A percentile compares a stretch with the other conserved stretches of the same genome.
Evolutionary conservation across 1,139 yeast species (phyloP).

Genomic region (Kurtzmaniella quercitrusa): DNA sequence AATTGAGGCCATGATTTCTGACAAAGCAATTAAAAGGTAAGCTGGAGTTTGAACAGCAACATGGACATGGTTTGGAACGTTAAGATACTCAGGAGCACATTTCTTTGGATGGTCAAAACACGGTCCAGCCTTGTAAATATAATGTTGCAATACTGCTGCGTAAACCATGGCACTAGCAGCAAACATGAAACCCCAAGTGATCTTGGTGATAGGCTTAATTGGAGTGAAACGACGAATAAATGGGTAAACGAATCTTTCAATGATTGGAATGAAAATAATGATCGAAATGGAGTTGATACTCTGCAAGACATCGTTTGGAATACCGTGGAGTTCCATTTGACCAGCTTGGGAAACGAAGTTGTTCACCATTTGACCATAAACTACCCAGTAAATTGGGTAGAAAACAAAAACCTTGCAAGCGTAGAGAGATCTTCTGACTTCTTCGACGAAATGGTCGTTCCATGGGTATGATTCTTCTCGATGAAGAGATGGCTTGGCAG

Average conservation of each 20-base stretch:
- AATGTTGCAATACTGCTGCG: conserved; percentile 78
- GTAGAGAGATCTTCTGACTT: conserved; percentile 50
- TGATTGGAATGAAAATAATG: conserved; percentile 58
- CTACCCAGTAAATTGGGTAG: conserved; percentile 66
- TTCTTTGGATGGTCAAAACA: conserved; percentile 61
- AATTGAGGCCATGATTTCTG: conserved; percentile 63
- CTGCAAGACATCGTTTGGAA: conserved; percentile 66
- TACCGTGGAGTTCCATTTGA: conserved; percentile 56
- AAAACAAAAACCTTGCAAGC: conserved; percentile 63
- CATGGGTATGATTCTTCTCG: conserved; percentile 47
- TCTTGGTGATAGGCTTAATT: conserved; percentile 68
- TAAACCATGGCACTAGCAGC: conserved; percentile 69
- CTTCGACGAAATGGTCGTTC: conserved; percentile 61
- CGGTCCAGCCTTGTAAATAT: conserved; percentile 69
- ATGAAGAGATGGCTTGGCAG: conserved; percentile 51
- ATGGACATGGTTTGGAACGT: conserved; percentile 49
- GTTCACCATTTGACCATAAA: conserved; percentile 63
- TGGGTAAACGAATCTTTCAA: conserved; percentile 53
- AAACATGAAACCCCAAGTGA: conserved; percentile 69
- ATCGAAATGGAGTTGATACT: conserved; percentile 59
- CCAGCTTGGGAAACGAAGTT: conserved; percentile 66
- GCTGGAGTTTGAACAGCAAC: conserved; percentile 65
- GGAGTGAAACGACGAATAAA: conserved; percentile 51
- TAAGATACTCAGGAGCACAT: conserved; percentile 24
- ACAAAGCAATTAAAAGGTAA: conserved; percentile 55